Evolutionary conservation across 495 filamentous ascomycete species (phyloP), one percentile per base, ranked within the genome.

Genomic region (Penicillium herquei): DNA sequence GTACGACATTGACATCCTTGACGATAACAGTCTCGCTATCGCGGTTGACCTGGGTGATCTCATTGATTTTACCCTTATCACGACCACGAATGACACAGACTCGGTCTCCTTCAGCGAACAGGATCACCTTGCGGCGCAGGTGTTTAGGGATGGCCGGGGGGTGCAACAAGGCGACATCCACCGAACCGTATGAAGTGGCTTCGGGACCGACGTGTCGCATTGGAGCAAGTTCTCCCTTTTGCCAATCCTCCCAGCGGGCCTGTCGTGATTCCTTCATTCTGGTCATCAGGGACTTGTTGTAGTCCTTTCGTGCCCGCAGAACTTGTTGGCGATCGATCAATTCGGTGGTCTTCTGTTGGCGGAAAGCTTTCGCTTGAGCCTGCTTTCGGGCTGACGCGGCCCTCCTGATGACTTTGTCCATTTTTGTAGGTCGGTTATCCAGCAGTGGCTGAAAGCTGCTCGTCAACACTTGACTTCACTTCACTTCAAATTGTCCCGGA

Each of bases 31-130:
- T 79, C 61, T 86, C 84, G 39, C 61, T 78, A 2, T 79, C 71
- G 16, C 64, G 65, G 54, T 87, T 74, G 35, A 96, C 76, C n/a
- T 69, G 59, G 44, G 51, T 63, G 31, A 97, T 82, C 32, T 72
- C 73, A 30, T 86, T 87, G 73, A 98, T 96, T 71, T 86, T 87
- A 54, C 91, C 90, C 75, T 85, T 87, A 57, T 92, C 88, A 54
- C 76, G 76, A 17, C 92, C 91, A 47, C 86, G 84, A 43, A 87
- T 72, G 33, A 96, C 67, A 35, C 91, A 89, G 32, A 96, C 89
- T 51, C 92, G 79, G 63, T 97, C 92, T 8, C 83, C 85, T 7
- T 70, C 64, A 13, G 76, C 81, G 58, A 97, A 78, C 52, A 87
- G 87, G 56, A 86, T 76, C 59, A 78, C 77, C 62, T 80, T 77